Conservation (phyloP, 139 green algal genomes). For the Ettlia oleoabundans region DNA sequence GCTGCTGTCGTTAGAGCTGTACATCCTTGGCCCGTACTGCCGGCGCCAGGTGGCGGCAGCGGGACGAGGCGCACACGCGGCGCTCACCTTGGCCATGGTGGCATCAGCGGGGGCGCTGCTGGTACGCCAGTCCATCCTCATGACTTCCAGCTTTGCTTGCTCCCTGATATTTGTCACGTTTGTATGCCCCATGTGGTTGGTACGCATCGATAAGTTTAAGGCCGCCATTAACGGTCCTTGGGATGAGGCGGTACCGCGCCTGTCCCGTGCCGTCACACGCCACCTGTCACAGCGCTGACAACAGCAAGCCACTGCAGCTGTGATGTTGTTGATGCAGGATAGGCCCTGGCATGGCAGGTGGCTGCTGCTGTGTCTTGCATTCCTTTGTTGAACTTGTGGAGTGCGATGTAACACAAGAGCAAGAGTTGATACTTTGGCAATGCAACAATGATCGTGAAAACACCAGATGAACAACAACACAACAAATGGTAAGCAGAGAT, state of each 20-base stretch:
- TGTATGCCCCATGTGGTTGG: slow-evolving; percentile 81
- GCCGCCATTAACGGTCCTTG: slow-evolving; percentile 89
- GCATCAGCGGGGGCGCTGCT: slow-evolving; percentile 41
- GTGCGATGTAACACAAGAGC: background rate
- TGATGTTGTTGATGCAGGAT: background rate
- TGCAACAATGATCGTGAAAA: too few relatives aligned
- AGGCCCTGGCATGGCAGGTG: background rate
- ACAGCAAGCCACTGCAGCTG: too few relatives aligned
- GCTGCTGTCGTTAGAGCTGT: slow-evolving; percentile 81
- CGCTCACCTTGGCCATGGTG: slow-evolving; percentile 45
- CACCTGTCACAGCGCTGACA: slow-evolving; percentile 9
- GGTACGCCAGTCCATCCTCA: slow-evolving; percentile 38
- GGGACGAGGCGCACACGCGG: slow-evolving; percentile 45
- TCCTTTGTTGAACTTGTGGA: too few relatives aligned
- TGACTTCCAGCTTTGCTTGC: slow-evolving; percentile 37
- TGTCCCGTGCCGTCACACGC: background rate
- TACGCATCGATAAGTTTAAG: slow-evolving; percentile 92
- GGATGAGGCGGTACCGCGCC: slow-evolving; percentile 81
- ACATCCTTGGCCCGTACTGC: slow-evolving; percentile 81
- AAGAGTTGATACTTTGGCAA: too few relatives aligned
- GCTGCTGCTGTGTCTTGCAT: background rate
- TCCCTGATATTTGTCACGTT: slow-evolving; percentile 59
- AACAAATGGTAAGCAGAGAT: too few relatives aligned
- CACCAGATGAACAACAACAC: too few relatives aligned
- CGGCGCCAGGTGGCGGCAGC: slow-evolving; percentile 61